Conservation (phyloP, 345 rosid genomes). For the Pugionium dolabratum region DNA sequence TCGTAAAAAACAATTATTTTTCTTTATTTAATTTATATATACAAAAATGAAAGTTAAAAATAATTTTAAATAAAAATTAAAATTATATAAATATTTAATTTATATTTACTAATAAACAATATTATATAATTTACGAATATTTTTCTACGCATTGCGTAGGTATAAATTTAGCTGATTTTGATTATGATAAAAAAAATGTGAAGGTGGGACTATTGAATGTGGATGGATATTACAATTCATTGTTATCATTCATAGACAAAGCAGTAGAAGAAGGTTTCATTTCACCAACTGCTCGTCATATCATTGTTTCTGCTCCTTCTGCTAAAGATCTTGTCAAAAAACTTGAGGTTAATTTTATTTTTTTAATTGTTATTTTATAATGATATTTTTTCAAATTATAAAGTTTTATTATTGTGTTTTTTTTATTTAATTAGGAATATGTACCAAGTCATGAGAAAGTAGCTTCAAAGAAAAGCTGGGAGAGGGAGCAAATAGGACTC, state of each 20-base stretch:
- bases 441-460: slow-evolving; percentile 70
- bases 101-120: too few species aligned
- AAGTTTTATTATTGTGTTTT: neutral
- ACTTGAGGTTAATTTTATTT: slow-evolving; percentile 55
- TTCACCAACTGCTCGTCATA: slow-evolving; percentile 71
- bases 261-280: slow-evolving; percentile 87
- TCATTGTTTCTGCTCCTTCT: slow-evolving; percentile 68
- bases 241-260: slow-evolving; percentile 66
- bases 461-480: slow-evolving; percentile 78
- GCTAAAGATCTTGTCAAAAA: slow-evolving; percentile 66
- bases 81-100: too few species aligned
- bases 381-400: neutral
- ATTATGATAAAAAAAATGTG: neutral
- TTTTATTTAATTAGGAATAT: slow-evolving; percentile 49
- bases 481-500: slow-evolving; percentile 53
- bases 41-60: too few species aligned
- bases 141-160: too few species aligned
- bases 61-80: too few species aligned
- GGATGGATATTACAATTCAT: slow-evolving; percentile 75
- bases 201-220: slow-evolving; percentile 82
- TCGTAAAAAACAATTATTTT: too few species aligned
- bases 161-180: too few species aligned
- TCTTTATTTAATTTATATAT: too few species aligned
- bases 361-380: neutral
- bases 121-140: too few species aligned